Evolutionary conservation across 2,329 filamentous ascomycete species (phyloP).

Genomic region (Xylariaceae sp.): DNA sequence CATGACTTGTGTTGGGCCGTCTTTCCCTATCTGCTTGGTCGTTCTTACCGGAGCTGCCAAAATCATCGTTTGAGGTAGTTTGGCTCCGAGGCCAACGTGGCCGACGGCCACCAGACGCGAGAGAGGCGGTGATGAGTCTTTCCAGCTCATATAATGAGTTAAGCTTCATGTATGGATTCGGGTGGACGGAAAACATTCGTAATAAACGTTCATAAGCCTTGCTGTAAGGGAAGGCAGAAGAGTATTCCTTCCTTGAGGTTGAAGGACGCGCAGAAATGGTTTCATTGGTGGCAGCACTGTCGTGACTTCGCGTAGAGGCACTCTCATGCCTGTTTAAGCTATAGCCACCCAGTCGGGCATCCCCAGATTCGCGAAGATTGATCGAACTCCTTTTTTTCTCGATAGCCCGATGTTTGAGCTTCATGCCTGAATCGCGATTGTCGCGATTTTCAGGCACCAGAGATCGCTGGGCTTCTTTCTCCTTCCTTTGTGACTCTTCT

Average conservation of each 20-base stretch:
- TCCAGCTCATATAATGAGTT: constrained; percentile 79
- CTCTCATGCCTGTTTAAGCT: constrained; percentile 37
- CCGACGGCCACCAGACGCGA: constrained; percentile 52
- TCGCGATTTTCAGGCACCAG: constrained; percentile 20
- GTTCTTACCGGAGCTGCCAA: constrained; percentile 36
- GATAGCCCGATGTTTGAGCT: constrained; percentile 47
- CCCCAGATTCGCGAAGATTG: constrained; percentile 54
- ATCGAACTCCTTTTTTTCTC: constrained; percentile 68
- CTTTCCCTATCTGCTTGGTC: constrained; percentile 68
- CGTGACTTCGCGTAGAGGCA: constrained; percentile 37
- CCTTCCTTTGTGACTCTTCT: constrained; percentile 23
- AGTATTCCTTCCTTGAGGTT: constrained; percentile 31
- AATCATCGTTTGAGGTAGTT: constrained; percentile 34
- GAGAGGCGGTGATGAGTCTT: constrained; percentile 72
- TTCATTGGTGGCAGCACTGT: constrained; percentile 39
- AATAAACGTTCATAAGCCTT: constrained; percentile 76
- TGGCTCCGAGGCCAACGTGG: constrained; percentile 38
- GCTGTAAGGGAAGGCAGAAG: constrained; percentile 69
- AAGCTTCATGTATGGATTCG: constrained; percentile 83
- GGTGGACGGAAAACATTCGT: constrained; percentile 82
- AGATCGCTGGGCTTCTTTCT: constrained; percentile 42
- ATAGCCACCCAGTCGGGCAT: constrained; percentile 31
- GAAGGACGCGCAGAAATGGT: constrained; percentile 32
- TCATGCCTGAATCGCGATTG: constrained; percentile 40
- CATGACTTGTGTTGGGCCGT: constrained; percentile 53